phyloP scores from a whole-genome alignment of 192 early-diverging fungal genomes.

The Coemansia sp. region DNA sequence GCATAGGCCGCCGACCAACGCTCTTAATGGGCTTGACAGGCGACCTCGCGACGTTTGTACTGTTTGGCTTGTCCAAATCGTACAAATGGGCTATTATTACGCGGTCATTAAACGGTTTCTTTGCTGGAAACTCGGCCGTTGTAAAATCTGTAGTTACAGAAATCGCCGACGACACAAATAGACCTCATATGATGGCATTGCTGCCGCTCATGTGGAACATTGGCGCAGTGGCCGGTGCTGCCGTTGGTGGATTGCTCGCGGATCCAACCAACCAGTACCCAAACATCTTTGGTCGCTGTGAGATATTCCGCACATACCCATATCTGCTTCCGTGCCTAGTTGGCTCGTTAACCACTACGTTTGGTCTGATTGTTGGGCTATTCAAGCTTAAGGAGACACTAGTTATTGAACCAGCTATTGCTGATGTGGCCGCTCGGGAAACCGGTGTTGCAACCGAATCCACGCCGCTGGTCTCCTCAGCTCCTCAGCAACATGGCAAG shows the following conservation, averaged over 20 bases:
- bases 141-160: conserved; percentile 79
- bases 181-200: conserved; percentile 68
- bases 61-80: conserved; percentile 70
- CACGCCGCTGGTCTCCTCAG: conserved; percentile 13
- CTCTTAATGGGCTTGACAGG: conserved; percentile 73
- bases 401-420: background rate
- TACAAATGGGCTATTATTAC: conserved; percentile 60
- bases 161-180: conserved; percentile 76
- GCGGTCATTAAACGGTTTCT: conserved; percentile 63
- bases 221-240: conserved; percentile 62
- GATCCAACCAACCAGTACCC: conserved; percentile 70
- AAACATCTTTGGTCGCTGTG: conserved; percentile 54
- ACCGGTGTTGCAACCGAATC: background rate
- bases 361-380: conserved; percentile 64
- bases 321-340: conserved; percentile 81
- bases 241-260: conserved; percentile 72
- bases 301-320: conserved; percentile 64
- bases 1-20: conserved; percentile 72
- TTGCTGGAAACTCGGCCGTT: conserved; percentile 75
- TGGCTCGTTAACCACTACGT: conserved; percentile 57
- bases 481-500: background rate
- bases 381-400: conserved; percentile 62
- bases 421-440: background rate
- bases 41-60: conserved; percentile 60
- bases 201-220: conserved; percentile 69